Percentiles rank a stretch among this genome's conserved stretches.
Conservation (phyloP, 2,329 filamentous ascomycete genomes). For the Ceratocystiopsis sp. region DNA sequence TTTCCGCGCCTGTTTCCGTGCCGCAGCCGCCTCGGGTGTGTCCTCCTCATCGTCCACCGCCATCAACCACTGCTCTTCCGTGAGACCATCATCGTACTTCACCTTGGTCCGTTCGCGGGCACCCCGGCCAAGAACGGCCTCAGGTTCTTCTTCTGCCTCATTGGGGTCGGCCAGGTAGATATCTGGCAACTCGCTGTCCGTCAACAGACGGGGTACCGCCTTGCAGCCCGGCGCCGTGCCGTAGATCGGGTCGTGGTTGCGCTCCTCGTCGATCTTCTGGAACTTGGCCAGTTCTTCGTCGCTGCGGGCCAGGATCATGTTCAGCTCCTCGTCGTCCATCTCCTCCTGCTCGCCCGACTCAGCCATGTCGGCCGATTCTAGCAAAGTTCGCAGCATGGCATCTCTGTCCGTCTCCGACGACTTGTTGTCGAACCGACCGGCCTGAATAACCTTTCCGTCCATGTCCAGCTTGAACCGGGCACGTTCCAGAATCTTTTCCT, state of each 20-base stretch:
- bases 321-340: constrained; percentile 96
- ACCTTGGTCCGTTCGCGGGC: constrained; percentile 89
- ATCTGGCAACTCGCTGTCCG: constrained; percentile 76
- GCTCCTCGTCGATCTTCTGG: constrained; percentile 67
- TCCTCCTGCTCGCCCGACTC: constrained; percentile 69
- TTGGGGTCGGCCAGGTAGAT: constrained; percentile 84
- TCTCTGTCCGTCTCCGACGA: constrained; percentile 97
- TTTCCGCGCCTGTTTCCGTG: constrained; percentile 72
- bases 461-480: constrained; percentile 97
- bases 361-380: constrained; percentile 64
- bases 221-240: constrained; percentile 48
- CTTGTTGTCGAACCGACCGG: constrained; percentile 98
- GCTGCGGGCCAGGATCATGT: constrained; percentile 78
- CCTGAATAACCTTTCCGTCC: constrained; percentile 98
- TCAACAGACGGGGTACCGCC: constrained; percentile 61
- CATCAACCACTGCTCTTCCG: constrained; percentile 97
- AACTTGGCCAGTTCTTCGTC: constrained; percentile 66
- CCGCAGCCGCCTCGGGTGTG: constrained; percentile 78
- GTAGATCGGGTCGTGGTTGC: constrained; percentile 49
- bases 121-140: constrained; percentile 63
- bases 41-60: constrained; percentile 96
- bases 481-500: constrained; percentile 95
- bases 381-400: constrained; percentile 81
- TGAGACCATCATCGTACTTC: constrained; percentile 91
- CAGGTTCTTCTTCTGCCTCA: constrained; percentile 65